Base-by-base conservation (phyloP, 1,284 basidiomycete species). In the Ustilago sp. region DNA sequence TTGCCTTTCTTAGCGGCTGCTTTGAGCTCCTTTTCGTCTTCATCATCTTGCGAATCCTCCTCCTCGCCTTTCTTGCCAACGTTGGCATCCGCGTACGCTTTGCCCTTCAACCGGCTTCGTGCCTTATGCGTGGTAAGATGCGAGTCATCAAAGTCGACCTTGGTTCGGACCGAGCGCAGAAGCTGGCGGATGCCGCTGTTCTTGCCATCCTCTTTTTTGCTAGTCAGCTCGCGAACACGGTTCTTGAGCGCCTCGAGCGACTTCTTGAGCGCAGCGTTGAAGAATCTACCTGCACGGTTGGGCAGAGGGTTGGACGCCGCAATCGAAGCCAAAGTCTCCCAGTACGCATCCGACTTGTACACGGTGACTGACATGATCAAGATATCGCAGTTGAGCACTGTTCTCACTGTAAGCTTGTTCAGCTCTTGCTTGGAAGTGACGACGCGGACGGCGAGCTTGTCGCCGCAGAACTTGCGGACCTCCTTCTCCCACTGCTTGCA, bases 401-500 rank as follows among this genome's bases (percentile, higher is more conserved):
- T 89, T 75, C 92, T 89, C 74, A 98, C 90, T n/a, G 90, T 93
- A 28, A 91, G 87, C 11, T 88, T 86, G 82, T 95, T 94, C 63
- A 98, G 87, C 77, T 93, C 91, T 3, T 89, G 85, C 53, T 92
- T 91, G 2, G 90, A 92, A 19, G 91, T 90, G 62, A 97, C 89
- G 32, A 92, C 89, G 62, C 93, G 89, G 43, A 93, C 88, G 47
- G 90, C 90, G 87, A 93, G 91, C 48, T 90, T 78, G 34, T 65
- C 88, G 3, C 89, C 89, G 1, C 90, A 90, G 87, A 98, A 98
- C 85, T 95, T 95, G 79, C 88, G 86, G 50, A 93, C 91, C 85
- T 98, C 95, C 13, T 91, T 92, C 23, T 90, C 90, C 95, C 95
- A 98, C 84, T 98, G 95, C 56, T 91, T 90, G 39, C 91, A 93